Conservation (phyloP, 1,139 yeast genomes). For the Yamadazyma friedrichii region DNA sequence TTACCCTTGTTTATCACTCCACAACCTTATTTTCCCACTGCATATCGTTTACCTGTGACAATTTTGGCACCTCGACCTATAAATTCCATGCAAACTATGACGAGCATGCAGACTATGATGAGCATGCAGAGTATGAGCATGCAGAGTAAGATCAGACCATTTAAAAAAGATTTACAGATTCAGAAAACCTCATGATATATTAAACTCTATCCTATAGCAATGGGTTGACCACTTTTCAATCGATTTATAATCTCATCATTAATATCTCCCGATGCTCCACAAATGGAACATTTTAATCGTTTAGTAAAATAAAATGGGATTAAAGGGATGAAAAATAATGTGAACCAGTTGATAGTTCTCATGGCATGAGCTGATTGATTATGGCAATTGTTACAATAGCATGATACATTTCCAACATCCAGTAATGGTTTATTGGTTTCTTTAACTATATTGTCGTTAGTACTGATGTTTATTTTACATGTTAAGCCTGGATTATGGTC, state of each 20-base stretch:
- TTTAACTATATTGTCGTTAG: conserved; percentile 18
- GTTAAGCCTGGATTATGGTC: no score
- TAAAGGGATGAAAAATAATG: conserved; percentile 45
- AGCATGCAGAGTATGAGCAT: no score
- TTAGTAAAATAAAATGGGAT: conserved; percentile 42
- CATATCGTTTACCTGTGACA: background rate
- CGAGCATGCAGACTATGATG: no score
- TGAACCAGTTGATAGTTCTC: conserved; percentile 41
- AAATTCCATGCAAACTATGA: no score
- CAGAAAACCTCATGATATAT: no score
- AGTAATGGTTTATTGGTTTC: conserved; percentile 29
- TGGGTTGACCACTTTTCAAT: conserved; percentile 41
- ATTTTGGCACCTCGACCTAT: no score
- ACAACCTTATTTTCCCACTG: no score
- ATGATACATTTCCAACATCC: conserved; percentile 27
- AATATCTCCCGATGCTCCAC: conserved; percentile 43
- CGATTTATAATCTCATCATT: conserved; percentile 29
- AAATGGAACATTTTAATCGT: conserved; percentile 40
- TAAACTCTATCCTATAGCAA: conserved; percentile 31
- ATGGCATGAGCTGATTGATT: conserved; percentile 46
- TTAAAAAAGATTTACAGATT: no score
- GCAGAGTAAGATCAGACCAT: no score
- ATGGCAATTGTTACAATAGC: conserved; percentile 44
- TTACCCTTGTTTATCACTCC: no score
- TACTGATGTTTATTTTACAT: background rate